phyloP scores from a whole-genome alignment of 176 grass and related monocot species.

The Olyra latifolia region DNA sequence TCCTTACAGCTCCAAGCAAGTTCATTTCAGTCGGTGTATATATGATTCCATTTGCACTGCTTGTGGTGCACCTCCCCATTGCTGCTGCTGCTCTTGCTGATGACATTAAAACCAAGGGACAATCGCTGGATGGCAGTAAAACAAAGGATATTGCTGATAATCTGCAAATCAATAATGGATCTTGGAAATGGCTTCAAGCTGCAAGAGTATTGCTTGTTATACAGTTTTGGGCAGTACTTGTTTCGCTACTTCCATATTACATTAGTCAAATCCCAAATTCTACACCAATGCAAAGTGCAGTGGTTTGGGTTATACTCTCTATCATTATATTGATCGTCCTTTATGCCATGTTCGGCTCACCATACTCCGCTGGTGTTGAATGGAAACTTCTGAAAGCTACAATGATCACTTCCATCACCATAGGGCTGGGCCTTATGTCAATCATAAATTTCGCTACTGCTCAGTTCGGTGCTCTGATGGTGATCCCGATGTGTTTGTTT shows the following conservation, averaged over 20 bases:
- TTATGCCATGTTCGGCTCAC: slow-evolving; percentile 57
- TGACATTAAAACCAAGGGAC: slow-evolving; percentile 32
- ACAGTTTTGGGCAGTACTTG: slow-evolving; percentile 75
- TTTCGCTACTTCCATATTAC: slow-evolving; percentile 64
- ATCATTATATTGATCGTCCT: slow-evolving; percentile 42
- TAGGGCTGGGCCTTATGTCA: slow-evolving; percentile 85
- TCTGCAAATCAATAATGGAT: slow-evolving; percentile 38
- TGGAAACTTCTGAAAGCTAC: slow-evolving; percentile 85
- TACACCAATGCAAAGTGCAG: slow-evolving; percentile 33
- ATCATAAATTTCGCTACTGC: slow-evolving; percentile 93
- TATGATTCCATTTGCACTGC: slow-evolving; percentile 90
- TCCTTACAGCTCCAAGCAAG: slow-evolving; percentile 85
- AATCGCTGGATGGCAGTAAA: neutral
- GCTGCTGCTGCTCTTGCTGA: slow-evolving; percentile 80
- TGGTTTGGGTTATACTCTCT: slow-evolving; percentile 65
- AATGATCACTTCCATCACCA: slow-evolving; percentile 66
- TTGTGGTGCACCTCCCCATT: slow-evolving; percentile 76
- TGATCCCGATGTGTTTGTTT: slow-evolving; percentile 81
- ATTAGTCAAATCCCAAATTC: slow-evolving; percentile 62
- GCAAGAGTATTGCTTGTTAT: slow-evolving; percentile 72
- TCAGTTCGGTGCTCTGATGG: slow-evolving; percentile 78
- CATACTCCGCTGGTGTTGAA: slow-evolving; percentile 58
- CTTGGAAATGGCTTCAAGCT: slow-evolving; percentile 86
- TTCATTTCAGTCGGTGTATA: slow-evolving; percentile 96
- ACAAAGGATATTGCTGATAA: slow-evolving; percentile 22